Evolutionary conservation across 768 basidiomycete genomes (phyloP).

Genomic region (Fomitopsis serialis): DNA sequence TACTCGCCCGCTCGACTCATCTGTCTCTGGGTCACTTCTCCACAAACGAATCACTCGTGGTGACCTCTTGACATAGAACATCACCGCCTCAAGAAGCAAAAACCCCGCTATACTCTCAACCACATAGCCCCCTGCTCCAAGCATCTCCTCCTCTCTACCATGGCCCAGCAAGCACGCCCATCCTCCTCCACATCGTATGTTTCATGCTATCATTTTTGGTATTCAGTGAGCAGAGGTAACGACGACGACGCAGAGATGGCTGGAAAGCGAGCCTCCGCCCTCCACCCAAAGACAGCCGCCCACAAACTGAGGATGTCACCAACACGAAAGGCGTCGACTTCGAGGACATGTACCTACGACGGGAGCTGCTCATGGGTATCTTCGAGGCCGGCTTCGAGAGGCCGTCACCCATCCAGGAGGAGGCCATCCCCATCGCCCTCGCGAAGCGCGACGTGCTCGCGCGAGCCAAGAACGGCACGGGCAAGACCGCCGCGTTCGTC

Average conservation of each 20-base stretch:
- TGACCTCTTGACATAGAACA: neutral
- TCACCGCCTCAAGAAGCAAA: neutral
- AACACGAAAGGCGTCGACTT: conserved; percentile 93
- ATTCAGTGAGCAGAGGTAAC: neutral
- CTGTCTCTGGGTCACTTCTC: neutral
- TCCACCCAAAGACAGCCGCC: conserved; percentile 87
- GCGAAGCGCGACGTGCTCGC: conserved; percentile 92
- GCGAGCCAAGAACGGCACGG: conserved; percentile 94
- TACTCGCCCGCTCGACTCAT: neutral
- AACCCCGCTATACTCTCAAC: neutral
- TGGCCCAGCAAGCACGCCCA: conserved; percentile 24
- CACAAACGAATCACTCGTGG: neutral
- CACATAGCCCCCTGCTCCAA: neutral
- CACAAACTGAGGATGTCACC: conserved; percentile 96
- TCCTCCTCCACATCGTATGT: conserved; percentile 31
- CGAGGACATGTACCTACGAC: conserved; percentile 87
- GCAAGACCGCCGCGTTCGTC: conserved; percentile 98
- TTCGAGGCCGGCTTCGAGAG: conserved; percentile 97
- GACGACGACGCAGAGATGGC: conserved; percentile 16
- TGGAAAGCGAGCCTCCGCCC: conserved; percentile 81
- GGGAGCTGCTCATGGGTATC: conserved; percentile 98
- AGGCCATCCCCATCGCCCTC: conserved; percentile 94
- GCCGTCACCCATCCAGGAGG: conserved; percentile 98
- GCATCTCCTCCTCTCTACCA: neutral
- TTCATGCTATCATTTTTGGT: neutral